Conservation (phyloP, 768 basidiomycete species). For the Mycena metata region DNA sequence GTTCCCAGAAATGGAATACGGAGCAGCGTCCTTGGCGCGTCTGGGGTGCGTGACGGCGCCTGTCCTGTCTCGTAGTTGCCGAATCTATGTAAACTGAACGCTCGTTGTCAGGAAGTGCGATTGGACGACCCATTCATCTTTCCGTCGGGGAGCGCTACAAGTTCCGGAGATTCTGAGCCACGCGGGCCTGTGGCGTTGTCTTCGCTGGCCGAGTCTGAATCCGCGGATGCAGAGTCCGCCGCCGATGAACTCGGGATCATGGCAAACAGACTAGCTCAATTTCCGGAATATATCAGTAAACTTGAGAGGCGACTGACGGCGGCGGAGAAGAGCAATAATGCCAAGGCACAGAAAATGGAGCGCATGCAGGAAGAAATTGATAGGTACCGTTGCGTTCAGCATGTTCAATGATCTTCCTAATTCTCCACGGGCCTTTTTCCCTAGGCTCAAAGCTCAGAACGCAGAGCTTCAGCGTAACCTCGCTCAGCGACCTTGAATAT, state of each 20-base stretch:
- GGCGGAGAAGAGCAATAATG: conserved; percentile 50
- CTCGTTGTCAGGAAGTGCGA: conserved; percentile 31
- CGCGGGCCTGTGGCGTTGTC: conserved; percentile 28
- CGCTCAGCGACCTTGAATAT: neutral
- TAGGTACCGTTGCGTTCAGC: conserved; percentile 12
- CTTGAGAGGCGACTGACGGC: conserved; percentile 56
- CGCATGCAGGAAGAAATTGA: conserved; percentile 46
- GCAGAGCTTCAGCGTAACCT: conserved; percentile 12
- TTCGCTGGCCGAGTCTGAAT: conserved; percentile 2
- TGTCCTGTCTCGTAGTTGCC: conserved; percentile 16
- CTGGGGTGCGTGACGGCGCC: conserved; percentile 17
- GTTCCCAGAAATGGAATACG: neutral
- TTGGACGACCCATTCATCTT: conserved; percentile 25
- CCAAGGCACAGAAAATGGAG: conserved; percentile 50
- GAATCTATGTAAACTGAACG: conserved; percentile 18
- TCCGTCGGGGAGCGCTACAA: conserved; percentile 35
- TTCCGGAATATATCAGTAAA: conserved; percentile 41
- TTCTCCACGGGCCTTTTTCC: neutral
- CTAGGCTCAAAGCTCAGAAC: conserved; percentile 28
- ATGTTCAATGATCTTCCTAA: neutral
- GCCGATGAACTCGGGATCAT: conserved; percentile 1
- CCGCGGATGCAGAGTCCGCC: conserved; percentile 16
- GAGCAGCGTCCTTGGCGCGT: conserved; percentile 4
- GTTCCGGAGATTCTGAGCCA: conserved; percentile 37
- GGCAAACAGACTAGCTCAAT: conserved; percentile 2